Base-by-base conservation (phyloP, 2,329 filamentous ascomycete genomes). In the Monosporascus sp. region DNA sequence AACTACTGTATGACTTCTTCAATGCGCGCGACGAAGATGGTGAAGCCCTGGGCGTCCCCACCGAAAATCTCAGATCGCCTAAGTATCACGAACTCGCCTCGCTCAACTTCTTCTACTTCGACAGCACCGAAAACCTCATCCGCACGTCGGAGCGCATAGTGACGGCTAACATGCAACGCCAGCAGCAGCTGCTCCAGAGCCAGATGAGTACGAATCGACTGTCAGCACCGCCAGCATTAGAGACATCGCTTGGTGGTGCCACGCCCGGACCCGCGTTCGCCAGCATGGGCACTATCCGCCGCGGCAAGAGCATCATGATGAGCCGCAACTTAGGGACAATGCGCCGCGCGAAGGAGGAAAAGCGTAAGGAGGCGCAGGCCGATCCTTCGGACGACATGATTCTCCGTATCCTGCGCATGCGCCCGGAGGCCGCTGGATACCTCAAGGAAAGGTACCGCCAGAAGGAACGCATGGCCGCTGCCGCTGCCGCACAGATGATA, bases 381-480 rank as follows among this genome's bases (percentile, higher is more conserved):
- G 94, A 97, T 68, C 93, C 94, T 2, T 96, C 88, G 68, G 94
- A 99, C 70, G 94, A 99, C 68, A 97, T 97, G 89, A 97, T 99
- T 60, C 72, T 99, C 63, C 82, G 94, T 20, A 99, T 99, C 60
- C 72, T 99, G 60, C 82, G 94, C 50, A 99, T 99, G 94, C 80
- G 94, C 51, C 90, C 91, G 2, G 94, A 97, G 73, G 94, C 94
- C 3, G 81, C 86, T 48, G 76, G 82, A 36, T 99, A 99, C 71
- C 78, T 99, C 56, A 90, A 89, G 65, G 93, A 97, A 70, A 79
- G 94, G 43, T 92, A 90, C 67, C 81, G 94, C 59, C 94, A 99
- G 69, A 96, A 96, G 77, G 94, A 97, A 75, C 81, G 94, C 59
- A 83, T 97, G 66, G 90, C 90, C 5, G 92, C 93, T 2, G 87